phyloP scores from a whole-genome alignment of 2,329 filamentous ascomycete genomes.

The Penicillium oxalicum region DNA sequence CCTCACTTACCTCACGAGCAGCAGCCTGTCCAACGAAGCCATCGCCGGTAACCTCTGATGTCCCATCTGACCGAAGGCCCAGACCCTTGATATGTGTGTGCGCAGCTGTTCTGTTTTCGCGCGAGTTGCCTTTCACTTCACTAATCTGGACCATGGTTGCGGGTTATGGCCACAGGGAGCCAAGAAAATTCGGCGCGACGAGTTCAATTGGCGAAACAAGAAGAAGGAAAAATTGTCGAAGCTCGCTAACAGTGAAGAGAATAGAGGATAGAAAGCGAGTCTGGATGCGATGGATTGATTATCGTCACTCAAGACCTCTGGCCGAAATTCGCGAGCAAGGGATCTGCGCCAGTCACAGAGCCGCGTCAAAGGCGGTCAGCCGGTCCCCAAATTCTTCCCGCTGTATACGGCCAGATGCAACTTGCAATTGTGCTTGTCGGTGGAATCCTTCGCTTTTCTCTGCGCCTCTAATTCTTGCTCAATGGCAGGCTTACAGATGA shows the following conservation, averaged over 20 bases:
- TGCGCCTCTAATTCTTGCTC: slow-evolving; percentile 10
- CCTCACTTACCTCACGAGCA: slow-evolving; percentile 71
- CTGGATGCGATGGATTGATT: slow-evolving; percentile 10
- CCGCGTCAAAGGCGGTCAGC: slow-evolving; percentile 32
- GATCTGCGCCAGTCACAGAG: slow-evolving; percentile 27
- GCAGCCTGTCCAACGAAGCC: slow-evolving; percentile 86
- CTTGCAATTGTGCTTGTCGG: background rate
- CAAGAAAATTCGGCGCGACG: slow-evolving; percentile 6
- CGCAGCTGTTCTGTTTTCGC: slow-evolving; percentile 91
- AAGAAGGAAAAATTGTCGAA: slow-evolving; percentile 1
- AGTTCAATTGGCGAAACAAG: slow-evolving; percentile 2
- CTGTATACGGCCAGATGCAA: slow-evolving; percentile 4
- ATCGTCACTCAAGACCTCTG: slow-evolving; percentile 18
- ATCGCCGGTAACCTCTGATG: slow-evolving; percentile 68
- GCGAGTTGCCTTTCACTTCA: slow-evolving; percentile 88
- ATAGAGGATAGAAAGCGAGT: slow-evolving; percentile 9
- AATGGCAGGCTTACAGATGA: slow-evolving; percentile 30
- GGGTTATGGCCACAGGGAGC: slow-evolving; percentile 24
- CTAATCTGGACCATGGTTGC: slow-evolving; percentile 74
- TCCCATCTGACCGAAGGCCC: slow-evolving; percentile 78
- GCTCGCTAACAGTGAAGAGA: slow-evolving; percentile 9
- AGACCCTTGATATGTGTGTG: slow-evolving; percentile 98
- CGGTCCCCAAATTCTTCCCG: slow-evolving; percentile 29
- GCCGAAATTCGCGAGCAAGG: slow-evolving; percentile 32
- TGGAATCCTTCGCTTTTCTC: slow-evolving; percentile 13